Percentiles rank a stretch among this genome's conserved stretches.
Conservation (phyloP, 208 protist species). For the Acanthamoeba culbertsoni region DNA sequence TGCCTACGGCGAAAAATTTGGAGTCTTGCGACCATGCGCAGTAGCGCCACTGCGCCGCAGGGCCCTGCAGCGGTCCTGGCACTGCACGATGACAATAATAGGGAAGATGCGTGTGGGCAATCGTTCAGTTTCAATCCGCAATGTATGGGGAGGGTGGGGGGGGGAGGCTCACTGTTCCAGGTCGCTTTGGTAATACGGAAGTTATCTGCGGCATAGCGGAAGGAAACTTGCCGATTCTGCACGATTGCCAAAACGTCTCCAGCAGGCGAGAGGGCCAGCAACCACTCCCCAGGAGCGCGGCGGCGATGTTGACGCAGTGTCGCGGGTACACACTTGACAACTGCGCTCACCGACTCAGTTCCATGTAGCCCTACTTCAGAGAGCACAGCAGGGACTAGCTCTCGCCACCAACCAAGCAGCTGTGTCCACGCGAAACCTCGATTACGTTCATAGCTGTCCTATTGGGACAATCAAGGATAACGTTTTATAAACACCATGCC, state of each 20-base stretch:
- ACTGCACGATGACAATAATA: too few species aligned
- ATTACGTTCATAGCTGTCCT: not conserved
- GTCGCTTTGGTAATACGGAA: constrained; percentile 36
- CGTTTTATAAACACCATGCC: too few species aligned
- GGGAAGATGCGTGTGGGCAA: not conserved
- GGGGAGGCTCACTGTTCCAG: not conserved
- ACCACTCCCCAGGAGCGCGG: not conserved
- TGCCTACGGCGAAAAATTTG: not conserved
- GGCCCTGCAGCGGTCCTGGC: not conserved
- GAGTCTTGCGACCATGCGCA: not conserved
- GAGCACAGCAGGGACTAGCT: not conserved
- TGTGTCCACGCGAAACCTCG: not conserved
- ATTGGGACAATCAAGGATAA: too few species aligned
- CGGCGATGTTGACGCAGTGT: not conserved
- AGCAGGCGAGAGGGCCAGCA: not conserved
- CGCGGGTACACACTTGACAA: not conserved
- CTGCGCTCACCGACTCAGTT: not conserved
- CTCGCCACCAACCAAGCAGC: not conserved
- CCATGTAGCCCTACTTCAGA: not conserved
- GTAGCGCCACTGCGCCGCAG: constrained; percentile 1
- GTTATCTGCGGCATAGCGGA: constrained; percentile 51
- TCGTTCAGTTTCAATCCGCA: not conserved
- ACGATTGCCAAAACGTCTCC: constrained; percentile 17
- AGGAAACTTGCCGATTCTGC: constrained; percentile 20
- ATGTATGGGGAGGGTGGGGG: too few species aligned